Base-by-base conservation (phyloP, 345 rosid species). In the Diplotaxis tenuifolia region DNA sequence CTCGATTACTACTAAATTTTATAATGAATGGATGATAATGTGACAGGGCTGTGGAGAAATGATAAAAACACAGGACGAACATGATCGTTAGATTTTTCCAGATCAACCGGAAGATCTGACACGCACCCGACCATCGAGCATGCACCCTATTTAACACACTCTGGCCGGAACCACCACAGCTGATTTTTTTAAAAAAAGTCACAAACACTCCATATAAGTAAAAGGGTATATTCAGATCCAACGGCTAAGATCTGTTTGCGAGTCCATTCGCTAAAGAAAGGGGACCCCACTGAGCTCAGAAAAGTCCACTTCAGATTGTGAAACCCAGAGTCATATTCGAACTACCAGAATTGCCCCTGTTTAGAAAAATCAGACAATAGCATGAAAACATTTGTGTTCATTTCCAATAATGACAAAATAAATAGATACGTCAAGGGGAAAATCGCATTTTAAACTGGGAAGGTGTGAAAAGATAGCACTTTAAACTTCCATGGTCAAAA, bases 51-150 rank as follows among this genome's bases (percentile, higher is more conserved):
- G 80, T 77, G 62, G 61, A 1, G 58, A 6, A 12, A 1, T 0
- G 50, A n/a, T 34, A 16, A 5, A 25, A 40, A 64, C 62, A 70
- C 71, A 57, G 45, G 72, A 29, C 7, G 57, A 73, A 58, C 68
- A 36, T 22, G 68, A 31, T 75, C 84, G 82, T 73, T 76, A 0
- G 65, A 23, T 29, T 14, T 19, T 25, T 5, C 9, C 0, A 14
- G 29, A 66, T 62, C 47, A 57, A 72, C 9, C 42, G 68, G 58
- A 2, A 73, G 81, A 84, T 85, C 94, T 83, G 83, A 84, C 97
- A 83, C 8, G 73, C n/a, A 62, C 72, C 84, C 87, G 84, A 84
- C 90, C 79, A 62, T 40, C 25, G 76, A 53, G 83, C 78, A 77
- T 82, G 91, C 71, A 47, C 64, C 68, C 52, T 60, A 64, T 76